Percentiles rank a stretch among this genome's conserved stretches.
These are phyloP conservation scores for Claviceps sp. DNA, from an alignment of 2,329 filamentous ascomycete species.

Conservation along the genomic window DNA sequence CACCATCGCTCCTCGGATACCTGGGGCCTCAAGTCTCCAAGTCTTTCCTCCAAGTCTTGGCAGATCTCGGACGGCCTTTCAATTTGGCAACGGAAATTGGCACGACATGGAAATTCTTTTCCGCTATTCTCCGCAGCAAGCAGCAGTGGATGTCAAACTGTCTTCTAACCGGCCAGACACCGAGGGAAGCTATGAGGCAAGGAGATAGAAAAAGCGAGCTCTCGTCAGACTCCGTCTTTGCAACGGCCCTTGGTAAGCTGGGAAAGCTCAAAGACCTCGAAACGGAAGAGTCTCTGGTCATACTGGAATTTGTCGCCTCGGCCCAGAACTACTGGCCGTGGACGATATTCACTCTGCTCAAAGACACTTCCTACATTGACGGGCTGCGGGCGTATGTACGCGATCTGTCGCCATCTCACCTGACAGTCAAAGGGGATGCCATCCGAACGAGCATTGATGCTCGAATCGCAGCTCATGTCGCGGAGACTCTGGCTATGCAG, in stretches of 20 bases:
- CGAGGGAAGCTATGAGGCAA: slow-evolving; percentile 56
- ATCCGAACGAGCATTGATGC: slow-evolving; percentile 48
- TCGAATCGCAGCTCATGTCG: slow-evolving; percentile 65
- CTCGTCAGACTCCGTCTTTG: slow-evolving; percentile 52
- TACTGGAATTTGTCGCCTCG: slow-evolving; percentile 75
- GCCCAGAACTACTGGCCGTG: slow-evolving; percentile 94
- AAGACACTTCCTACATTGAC: slow-evolving; percentile 59
- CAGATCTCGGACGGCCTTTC: slow-evolving; percentile 64
- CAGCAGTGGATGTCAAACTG: slow-evolving; percentile 96
- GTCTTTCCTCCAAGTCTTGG: slow-evolving; percentile 68
- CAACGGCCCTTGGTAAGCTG: slow-evolving; percentile 58
- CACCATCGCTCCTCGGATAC: slow-evolving; percentile 86
- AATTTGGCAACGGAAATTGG: slow-evolving; percentile 50
- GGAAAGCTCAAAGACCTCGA: slow-evolving; percentile 50
- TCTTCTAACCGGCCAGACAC: slow-evolving; percentile 75
- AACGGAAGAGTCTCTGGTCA: slow-evolving; percentile 52
- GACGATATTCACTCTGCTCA: slow-evolving; percentile 70
- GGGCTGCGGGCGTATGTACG: slow-evolving; percentile 59
- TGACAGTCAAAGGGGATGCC: slow-evolving; percentile 41
- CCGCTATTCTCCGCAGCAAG: slow-evolving; percentile 71
- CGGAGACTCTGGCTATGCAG: slow-evolving; percentile 82
- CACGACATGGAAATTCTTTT: slow-evolving; percentile 72
- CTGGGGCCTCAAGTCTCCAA: slow-evolving; percentile 71
- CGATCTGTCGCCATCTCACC: slow-evolving; percentile 36
- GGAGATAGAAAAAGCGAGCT: slow-evolving; percentile 37